A percentile compares a stretch with the other conserved stretches of the same genome.
phyloP scores from a whole-genome alignment of 768 basidiomycete genomes.

The Wakefieldia striispora region DNA sequence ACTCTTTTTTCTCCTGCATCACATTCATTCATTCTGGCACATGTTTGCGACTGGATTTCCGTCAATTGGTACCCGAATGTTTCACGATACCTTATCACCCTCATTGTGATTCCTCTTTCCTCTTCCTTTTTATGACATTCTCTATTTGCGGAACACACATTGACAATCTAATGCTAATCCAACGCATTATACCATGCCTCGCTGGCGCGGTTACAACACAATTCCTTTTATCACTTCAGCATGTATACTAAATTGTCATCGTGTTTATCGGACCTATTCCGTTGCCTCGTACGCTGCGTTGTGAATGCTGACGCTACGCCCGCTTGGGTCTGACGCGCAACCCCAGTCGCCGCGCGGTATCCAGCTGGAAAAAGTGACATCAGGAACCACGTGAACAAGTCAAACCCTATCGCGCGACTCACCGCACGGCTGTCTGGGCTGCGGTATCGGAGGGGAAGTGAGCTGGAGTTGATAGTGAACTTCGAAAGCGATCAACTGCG shows the following conservation, averaged over 20 bases:
- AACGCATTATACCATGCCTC: conserved; percentile 26
- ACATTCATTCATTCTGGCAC: conserved; percentile 26
- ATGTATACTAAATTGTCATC: conserved; percentile 21
- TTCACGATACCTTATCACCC: conserved; percentile 36
- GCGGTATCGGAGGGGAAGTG: conserved; percentile 85
- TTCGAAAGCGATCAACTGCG: background rate
- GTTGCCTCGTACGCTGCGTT: conserved; percentile 72
- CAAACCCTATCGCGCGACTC: conserved; percentile 26
- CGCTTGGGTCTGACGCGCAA: conserved; percentile 90
- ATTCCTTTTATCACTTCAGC: conserved; percentile 14
- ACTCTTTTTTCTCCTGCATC: conserved; percentile 24
- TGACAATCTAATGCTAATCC: conserved; percentile 30
- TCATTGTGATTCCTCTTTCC: conserved; percentile 22
- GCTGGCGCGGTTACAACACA: conserved; percentile 21
- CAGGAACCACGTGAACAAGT: conserved; percentile 7
- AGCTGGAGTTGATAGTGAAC: conserved; percentile 37
- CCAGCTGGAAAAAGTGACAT: conserved; percentile 54
- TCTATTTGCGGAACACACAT: conserved; percentile 37
- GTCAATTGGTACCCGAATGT: conserved; percentile 27
- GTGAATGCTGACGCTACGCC: conserved; percentile 94
- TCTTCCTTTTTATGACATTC: conserved; percentile 33
- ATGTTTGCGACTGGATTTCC: conserved; percentile 19
- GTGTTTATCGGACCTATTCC: conserved; percentile 12
- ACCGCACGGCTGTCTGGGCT: conserved; percentile 89
- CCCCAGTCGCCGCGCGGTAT: conserved; percentile 97